Evolutionary conservation across 768 basidiomycete genomes (phyloP), one percentile per base, ranked within the genome.

Genomic region (Boletellus sp.): DNA sequence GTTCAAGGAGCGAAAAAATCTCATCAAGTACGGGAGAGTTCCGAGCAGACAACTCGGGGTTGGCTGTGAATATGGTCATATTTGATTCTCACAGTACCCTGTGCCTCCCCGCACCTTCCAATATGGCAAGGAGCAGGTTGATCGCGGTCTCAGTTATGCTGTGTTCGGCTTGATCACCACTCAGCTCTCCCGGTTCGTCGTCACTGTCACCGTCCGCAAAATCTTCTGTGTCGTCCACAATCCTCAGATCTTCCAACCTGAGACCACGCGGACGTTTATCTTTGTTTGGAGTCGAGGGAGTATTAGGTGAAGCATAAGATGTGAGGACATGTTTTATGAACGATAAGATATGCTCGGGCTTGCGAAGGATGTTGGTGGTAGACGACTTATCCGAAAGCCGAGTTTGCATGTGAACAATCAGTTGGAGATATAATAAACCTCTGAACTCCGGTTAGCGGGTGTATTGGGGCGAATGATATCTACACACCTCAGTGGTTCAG

Each of bases 241-340:
- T 72, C 33, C 70, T 68, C 13, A 76, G 62, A 52, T 72, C 70
- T 26, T 66, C 58, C 42, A 70, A 56, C 16, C 61, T 60, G 20
- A 72, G 65, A 34, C 64, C 67, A 17, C 39, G 48, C 19, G 46
- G 43, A 13, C 6, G 45, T 38, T 43, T 33, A 7, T 31, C 12
- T 42, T 50, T 50, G 53, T 55, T 26, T n/a, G n/a, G 3, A 37
- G 45, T 26, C 31, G 49, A 28, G 22, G 38, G 13, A 4, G 49
- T 26, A 3, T 24, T 20, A 36, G 15, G 36, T 22, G 42, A 22
- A 15, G 32, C 40, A 16, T 66, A 61, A 5, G 80, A 69, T 42
- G 83, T 80, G 5, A 96, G 70, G 1, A 87, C 86, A 51, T 90
- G 83, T 48, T 85, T 86, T 22, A 97, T 75, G 62, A 96, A 96